These are phyloP conservation scores for Hymenoscyphus albidus DNA, from an alignment of 2,329 filamentous ascomycete genomes.

Conservation along the genomic window DNA sequence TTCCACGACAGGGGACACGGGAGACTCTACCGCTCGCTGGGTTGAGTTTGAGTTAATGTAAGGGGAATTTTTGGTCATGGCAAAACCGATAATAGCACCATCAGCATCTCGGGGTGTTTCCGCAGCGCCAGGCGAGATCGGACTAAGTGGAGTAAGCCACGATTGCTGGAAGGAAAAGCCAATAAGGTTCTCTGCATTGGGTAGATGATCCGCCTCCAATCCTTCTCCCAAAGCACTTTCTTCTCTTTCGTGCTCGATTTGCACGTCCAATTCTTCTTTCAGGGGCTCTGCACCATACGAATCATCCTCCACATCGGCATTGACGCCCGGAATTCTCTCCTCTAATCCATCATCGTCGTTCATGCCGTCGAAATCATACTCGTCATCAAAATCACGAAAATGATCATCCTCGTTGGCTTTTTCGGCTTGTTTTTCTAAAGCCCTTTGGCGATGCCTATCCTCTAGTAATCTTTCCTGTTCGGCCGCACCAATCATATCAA, in stretches of 20 bases:
- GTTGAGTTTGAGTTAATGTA: slow-evolving; percentile 12
- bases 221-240: slow-evolving; percentile 37
- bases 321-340: slow-evolving; percentile 59
- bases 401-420: slow-evolving; percentile 33
- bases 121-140: slow-evolving; percentile 44
- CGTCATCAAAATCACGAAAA: slow-evolving; percentile 50
- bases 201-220: slow-evolving; percentile 18
- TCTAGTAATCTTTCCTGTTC: slow-evolving; percentile 66
- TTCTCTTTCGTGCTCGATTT: slow-evolving; percentile 20
- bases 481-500: slow-evolving; percentile 71
- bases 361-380: slow-evolving; percentile 60
- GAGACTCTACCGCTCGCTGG: slow-evolving; percentile 15
- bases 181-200: slow-evolving; percentile 20
- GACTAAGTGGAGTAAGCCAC: slow-evolving; percentile 51
- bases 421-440: slow-evolving; percentile 55
- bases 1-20: slow-evolving; percentile 18
- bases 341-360: slow-evolving; percentile 61
- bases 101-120: slow-evolving; percentile 53
- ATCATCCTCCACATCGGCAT: slow-evolving; percentile 41
- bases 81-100: slow-evolving; percentile 55
- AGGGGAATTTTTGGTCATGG: slow-evolving; percentile 37
- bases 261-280: slow-evolving; percentile 23
- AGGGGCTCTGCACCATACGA: slow-evolving; percentile 22
- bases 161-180: slow-evolving; percentile 39
- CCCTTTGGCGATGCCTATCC: slow-evolving; percentile 66